phyloP scores from a whole-genome alignment of 148 eudicot genomes.

The Mesembryanthemum crystallinum region DNA sequence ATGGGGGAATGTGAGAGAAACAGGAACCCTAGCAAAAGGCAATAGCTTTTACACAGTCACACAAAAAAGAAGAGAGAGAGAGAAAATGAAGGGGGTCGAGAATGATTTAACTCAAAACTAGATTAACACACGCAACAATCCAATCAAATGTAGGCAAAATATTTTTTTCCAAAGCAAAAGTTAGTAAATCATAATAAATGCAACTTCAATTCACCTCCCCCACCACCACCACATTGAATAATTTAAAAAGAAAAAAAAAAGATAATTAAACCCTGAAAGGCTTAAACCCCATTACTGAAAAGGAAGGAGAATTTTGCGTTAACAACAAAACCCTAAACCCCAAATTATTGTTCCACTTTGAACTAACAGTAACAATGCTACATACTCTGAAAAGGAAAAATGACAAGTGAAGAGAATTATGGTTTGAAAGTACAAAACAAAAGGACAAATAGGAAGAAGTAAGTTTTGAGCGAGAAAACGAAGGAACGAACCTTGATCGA shows the following conservation, averaged over 20 bases:
- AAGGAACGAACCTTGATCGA: not conserved
- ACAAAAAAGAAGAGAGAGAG: conserved; percentile 4
- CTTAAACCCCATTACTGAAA: not conserved
- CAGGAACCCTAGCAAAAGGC: conserved; percentile 9
- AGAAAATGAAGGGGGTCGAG: conserved; percentile 29
- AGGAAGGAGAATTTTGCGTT: too few relatives aligned
- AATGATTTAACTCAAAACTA: conserved; percentile 13
- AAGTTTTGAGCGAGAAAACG: not conserved
- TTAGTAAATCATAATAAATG: conserved; percentile 16
- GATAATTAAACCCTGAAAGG: not conserved
- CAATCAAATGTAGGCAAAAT: conserved; percentile 19
- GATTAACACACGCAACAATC: conserved; percentile 31
- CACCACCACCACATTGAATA: not conserved
- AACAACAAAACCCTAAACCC: too few relatives aligned
- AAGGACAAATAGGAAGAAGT: not conserved
- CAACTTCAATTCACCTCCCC: not conserved
- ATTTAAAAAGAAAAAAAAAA: not conserved
- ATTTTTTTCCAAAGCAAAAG: too few relatives aligned
- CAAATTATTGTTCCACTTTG: too few relatives aligned
- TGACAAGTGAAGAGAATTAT: too few relatives aligned
- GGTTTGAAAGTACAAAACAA: not conserved
- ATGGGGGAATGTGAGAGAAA: not conserved
- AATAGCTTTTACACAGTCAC: conserved; percentile 2
- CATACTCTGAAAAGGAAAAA: too few relatives aligned
- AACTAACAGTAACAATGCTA: too few relatives aligned